Evolutionary conservation across 2,329 filamentous ascomycete genomes (phyloP).

Genomic region (Macrophomina tecta): DNA sequence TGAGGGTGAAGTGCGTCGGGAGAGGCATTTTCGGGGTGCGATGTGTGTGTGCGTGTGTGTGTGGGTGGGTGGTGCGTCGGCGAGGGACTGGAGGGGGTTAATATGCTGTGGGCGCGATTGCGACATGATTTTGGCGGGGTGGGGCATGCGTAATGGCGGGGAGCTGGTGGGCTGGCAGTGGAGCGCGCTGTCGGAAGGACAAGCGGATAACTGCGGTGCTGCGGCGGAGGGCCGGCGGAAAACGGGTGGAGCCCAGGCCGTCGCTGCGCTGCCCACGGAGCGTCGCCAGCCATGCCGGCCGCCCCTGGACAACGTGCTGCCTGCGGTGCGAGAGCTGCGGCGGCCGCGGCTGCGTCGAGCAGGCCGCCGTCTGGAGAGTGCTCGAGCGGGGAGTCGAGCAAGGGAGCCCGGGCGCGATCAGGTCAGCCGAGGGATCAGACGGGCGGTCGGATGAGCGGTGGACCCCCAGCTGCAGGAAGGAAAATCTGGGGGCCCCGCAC

Average conservation of each 20-base stretch:
- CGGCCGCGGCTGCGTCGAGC: neutral
- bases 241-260: slow-evolving; percentile 12
- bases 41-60: neutral
- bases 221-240: slow-evolving; percentile 16
- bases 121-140: neutral
- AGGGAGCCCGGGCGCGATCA: neutral
- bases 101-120: neutral
- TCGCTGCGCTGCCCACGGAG: neutral
- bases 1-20: slow-evolving; percentile 24
- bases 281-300: neutral
- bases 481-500: slow-evolving; percentile 14
- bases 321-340: neutral
- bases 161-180: neutral
- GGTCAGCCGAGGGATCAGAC: slow-evolving; percentile 1
- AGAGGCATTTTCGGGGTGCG: neutral
- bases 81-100: neutral
- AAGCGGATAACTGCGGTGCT: slow-evolving; percentile 19
- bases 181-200: slow-evolving; percentile 18
- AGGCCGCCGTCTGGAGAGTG: neutral
- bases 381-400: neutral
- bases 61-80: too few species aligned
- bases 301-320: neutral
- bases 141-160: neutral
- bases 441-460: neutral
- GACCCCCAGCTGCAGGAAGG: neutral